Evolutionary conservation across 2,329 filamentous ascomycete species (phyloP).

Genomic region (Grosmannia clavigera): DNA sequence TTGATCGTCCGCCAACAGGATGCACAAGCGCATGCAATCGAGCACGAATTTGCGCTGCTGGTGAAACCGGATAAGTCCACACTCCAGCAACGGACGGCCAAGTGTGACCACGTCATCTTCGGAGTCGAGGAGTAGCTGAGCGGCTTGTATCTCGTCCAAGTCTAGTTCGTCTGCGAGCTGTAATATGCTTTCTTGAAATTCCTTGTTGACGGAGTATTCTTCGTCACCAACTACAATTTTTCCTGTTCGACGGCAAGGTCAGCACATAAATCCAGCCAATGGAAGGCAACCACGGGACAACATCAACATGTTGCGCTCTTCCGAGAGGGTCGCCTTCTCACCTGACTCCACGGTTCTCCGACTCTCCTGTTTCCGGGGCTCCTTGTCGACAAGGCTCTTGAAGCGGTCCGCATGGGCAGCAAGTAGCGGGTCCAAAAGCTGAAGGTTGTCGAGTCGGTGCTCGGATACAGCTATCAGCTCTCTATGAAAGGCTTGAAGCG

Average conservation of each 20-base stretch:
- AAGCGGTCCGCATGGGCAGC: slow-evolving; percentile 56
- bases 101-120: slow-evolving; percentile 55
- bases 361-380: slow-evolving; percentile 61
- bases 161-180: slow-evolving; percentile 79
- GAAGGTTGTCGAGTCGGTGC: slow-evolving; percentile 45
- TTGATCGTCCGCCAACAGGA: slow-evolving; percentile 55
- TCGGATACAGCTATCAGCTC: slow-evolving; percentile 70
- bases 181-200: slow-evolving; percentile 73
- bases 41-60: slow-evolving; percentile 71
- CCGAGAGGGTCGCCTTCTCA: slow-evolving; percentile 18
- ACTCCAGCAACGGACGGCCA: slow-evolving; percentile 62
- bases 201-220: slow-evolving; percentile 70
- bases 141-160: slow-evolving; percentile 79
- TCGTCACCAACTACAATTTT: slow-evolving; percentile 61
- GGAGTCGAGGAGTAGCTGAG: slow-evolving; percentile 61
- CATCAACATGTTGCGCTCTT: not conserved
- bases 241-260: slow-evolving; percentile 33
- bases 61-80: slow-evolving; percentile 79
- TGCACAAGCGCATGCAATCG: slow-evolving; percentile 68
- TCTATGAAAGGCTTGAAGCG: slow-evolving; percentile 73
- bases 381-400: slow-evolving; percentile 61
- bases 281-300: not conserved
- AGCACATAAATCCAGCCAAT: not conserved
- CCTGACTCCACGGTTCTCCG: slow-evolving; percentile 58
- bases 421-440: slow-evolving; percentile 59